Base-by-base conservation (phyloP, 2,329 filamentous ascomycete genomes). In the Volutella citrinella region DNA sequence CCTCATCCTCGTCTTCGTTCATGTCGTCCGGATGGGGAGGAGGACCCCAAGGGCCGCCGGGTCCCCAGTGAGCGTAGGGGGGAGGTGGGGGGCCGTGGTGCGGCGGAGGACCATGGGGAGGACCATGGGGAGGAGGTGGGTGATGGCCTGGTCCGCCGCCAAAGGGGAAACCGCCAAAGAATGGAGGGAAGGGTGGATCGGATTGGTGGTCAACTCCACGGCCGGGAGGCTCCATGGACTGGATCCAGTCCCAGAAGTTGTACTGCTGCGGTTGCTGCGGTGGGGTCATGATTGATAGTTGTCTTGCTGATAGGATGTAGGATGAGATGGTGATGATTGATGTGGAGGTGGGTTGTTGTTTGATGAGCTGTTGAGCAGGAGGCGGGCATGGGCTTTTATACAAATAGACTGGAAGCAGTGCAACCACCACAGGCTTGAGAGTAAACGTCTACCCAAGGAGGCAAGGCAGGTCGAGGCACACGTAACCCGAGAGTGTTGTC, bases 131-230 rank as follows among this genome's bases (percentile, higher is more conserved):
- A 27, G 45, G 49, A 39, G 45, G 45, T 16, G 43, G 42, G 10
- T 31, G 38, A 27, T 41, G 40, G 9, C 36, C 38, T 28, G 30
- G 24, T 23, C 39, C 34, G 19, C 28, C 38, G 37, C 35, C 46
- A 32, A 58, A 61, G 12, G 58, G 55, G 33, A 61, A 22, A 9
- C 20, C 20, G 12, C 20, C 20, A 12, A 22, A 22, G 51, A 33
- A 56, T 55, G 32, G 39, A 27, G 43, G 40, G 27, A 48, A 42
- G 35, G 43, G 46, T 19, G 51, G 36, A 20, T 46, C 49, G 31
- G 46, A 51, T 22, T 54, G 47, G 41, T 65, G 63, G 37, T 68
- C 66, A 34, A 66, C 59, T 28, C 65, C 63, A 13, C 53, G 52
- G 25, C 65, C 62, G 21, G 55, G 45, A 25, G 58, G 55, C 38